A percentile compares a stretch with the other conserved stretches of the same genome.
Evolutionary conservation across 2,329 filamentous ascomycete genomes (phyloP).

Genomic region (Trichoderma semiorbis): DNA sequence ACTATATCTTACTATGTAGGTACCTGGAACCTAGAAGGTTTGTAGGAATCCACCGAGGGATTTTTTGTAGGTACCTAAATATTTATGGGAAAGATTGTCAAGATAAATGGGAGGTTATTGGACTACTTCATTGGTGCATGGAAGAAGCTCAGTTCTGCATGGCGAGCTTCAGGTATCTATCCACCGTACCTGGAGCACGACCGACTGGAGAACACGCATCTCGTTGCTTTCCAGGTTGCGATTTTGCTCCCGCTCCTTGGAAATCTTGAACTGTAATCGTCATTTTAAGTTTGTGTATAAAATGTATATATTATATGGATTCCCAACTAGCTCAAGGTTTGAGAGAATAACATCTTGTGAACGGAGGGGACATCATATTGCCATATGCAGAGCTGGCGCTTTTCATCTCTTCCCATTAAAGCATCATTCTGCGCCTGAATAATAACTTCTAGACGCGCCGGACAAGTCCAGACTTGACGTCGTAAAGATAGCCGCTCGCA

Average conservation of each 20-base stretch:
- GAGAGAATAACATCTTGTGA: neutral
- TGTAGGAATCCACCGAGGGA: neutral
- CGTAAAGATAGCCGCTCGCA: neutral
- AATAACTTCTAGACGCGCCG: neutral
- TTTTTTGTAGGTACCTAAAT: neutral
- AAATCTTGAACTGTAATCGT: no score
- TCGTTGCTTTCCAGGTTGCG: neutral
- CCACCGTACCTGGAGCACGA: neutral
- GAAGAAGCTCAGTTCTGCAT: neutral
- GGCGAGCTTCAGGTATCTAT: neutral
- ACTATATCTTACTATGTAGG: neutral
- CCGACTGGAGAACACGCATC: neutral
- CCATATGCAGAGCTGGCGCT: neutral
- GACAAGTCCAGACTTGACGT: neutral
- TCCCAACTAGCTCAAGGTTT: neutral
- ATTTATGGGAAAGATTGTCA: neutral
- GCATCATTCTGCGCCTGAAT: neutral
- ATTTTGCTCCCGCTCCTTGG: no score
- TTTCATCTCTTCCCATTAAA: neutral
- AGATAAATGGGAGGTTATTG: neutral
- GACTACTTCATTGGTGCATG: neutral
- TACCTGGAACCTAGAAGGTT: neutral
- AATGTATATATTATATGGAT: neutral
- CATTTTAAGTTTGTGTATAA: neutral
- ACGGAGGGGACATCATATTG: neutral